phyloP scores from a whole-genome alignment of 2,329 filamentous ascomycete genomes.

The Arthrocladium fulminans region DNA sequence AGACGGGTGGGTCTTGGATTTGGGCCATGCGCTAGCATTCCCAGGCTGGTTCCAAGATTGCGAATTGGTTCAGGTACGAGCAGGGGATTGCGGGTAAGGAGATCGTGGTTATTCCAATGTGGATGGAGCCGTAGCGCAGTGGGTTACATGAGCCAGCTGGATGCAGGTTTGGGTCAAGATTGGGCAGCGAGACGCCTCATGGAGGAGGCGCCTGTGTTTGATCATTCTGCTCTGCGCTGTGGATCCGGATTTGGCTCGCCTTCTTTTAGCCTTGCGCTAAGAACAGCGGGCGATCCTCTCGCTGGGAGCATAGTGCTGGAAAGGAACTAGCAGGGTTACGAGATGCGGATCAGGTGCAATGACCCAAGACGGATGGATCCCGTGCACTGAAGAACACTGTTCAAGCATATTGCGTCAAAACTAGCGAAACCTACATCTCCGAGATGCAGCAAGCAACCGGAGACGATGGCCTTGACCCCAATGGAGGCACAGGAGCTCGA shows the following conservation, averaged over 20 bases:
- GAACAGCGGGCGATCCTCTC: background rate
- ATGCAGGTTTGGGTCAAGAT: background rate
- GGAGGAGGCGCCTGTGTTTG: background rate
- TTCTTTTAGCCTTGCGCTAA: background rate
- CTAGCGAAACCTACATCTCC: background rate
- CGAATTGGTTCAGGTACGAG: background rate
- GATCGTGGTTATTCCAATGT: background rate
- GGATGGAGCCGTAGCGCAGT: background rate
- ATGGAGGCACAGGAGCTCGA: too few species aligned
- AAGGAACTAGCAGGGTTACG: background rate
- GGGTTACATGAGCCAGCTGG: background rate
- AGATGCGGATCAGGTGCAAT: background rate
- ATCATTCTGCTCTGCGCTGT: background rate
- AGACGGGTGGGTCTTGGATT: background rate
- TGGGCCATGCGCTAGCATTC: background rate
- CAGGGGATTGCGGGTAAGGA: background rate
- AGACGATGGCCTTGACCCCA: background rate
- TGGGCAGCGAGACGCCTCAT: background rate
- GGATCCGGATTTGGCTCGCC: background rate
- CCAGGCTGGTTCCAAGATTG: background rate
- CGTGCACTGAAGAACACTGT: background rate
- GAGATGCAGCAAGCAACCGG: background rate
- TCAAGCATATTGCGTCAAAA: background rate
- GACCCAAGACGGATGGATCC: background rate
- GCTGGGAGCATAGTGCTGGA: background rate